phyloP scores from a whole-genome alignment of 202 grass and related monocot genomes.

The Hordeum pubiflorum region DNA sequence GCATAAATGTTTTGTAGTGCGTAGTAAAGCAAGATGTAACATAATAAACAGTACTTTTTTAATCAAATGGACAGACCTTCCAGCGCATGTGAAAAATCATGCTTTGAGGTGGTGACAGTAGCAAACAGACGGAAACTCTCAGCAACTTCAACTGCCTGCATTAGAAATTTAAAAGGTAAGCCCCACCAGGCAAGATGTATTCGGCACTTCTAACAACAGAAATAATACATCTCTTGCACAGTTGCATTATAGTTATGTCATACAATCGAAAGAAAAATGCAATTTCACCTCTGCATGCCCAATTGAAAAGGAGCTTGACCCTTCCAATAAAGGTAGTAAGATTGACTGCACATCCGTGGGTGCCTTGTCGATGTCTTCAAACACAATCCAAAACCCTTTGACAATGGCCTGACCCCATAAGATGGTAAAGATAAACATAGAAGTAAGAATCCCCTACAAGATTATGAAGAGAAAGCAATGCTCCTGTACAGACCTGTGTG shows the following conservation, averaged over 20 bases:
- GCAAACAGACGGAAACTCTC: constrained; percentile 84
- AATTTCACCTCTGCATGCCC: constrained; percentile 75
- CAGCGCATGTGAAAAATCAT: constrained; percentile 48
- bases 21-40: not conserved
- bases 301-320: constrained; percentile 65
- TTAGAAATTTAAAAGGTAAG: constrained; percentile 18
- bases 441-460: not conserved
- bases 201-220: constrained; percentile 6
- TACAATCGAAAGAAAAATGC: constrained; percentile 12
- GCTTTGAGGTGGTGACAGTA: constrained; percentile 68
- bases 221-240: constrained; percentile 3
- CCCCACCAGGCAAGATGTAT: not conserved
- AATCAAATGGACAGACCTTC: constrained; percentile 50
- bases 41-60: constrained; percentile 9
- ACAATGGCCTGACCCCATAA: constrained; percentile 47
- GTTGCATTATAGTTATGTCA: constrained; percentile 7
- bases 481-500: constrained; percentile 58
- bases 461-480: constrained; percentile 11
- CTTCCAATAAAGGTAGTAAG: constrained; percentile 81
- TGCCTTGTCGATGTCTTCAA: constrained; percentile 97
- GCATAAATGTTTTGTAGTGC: not conserved
- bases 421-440: constrained; percentile 19
- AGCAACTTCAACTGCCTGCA: constrained; percentile 64
- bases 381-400: constrained; percentile 88
- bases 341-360: constrained; percentile 85